These are phyloP conservation scores for Penstemon eatonii DNA, from an alignment of 257 asterid species.

Conservation along the genomic window DNA sequence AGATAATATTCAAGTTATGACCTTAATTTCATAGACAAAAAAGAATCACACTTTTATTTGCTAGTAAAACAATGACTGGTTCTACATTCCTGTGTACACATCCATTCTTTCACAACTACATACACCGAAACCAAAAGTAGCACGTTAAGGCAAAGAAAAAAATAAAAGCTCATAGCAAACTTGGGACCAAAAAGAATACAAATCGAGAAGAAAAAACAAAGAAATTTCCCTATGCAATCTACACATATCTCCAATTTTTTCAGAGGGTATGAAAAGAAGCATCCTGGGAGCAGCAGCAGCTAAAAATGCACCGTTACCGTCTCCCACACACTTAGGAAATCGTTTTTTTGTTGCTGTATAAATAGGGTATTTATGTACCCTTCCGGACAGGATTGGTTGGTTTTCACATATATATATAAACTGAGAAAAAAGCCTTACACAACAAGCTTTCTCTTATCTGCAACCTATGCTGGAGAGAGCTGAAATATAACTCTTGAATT, in stretches of 20 bases:
- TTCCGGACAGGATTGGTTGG: slow-evolving; percentile 23
- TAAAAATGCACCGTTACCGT: slow-evolving; percentile 58
- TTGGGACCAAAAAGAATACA: slow-evolving; percentile 40
- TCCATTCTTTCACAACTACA: slow-evolving; percentile 35
- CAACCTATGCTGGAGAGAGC: slow-evolving; percentile 32
- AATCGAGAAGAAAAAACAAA: slow-evolving; percentile 26
- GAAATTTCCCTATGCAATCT: slow-evolving; percentile 36
- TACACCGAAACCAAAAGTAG: slow-evolving; percentile 18
- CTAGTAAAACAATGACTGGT: slow-evolving; percentile 43
- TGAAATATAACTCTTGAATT: slow-evolving; percentile 17
- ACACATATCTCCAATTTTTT: slow-evolving; percentile 30
- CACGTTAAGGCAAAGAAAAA: slow-evolving; percentile 20
- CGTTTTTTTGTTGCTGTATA: slow-evolving; percentile 24
- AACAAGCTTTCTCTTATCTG: slow-evolving; percentile 21
- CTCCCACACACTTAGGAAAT: slow-evolving; percentile 37
- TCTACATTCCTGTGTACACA: slow-evolving; percentile 58
- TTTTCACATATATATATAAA: not conserved
- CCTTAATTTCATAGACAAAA: not conserved
- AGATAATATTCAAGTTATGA: too few relatives aligned
- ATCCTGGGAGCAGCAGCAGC: slow-evolving; percentile 51
- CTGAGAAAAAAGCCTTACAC: slow-evolving; percentile 9
- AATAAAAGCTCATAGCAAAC: slow-evolving; percentile 47
- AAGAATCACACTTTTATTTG: slow-evolving; percentile 50
- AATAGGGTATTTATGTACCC: slow-evolving; percentile 35
- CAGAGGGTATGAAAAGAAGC: slow-evolving; percentile 35